Base-by-base conservation (phyloP, 768 basidiomycete genomes). In the Pisolithus albus region DNA sequence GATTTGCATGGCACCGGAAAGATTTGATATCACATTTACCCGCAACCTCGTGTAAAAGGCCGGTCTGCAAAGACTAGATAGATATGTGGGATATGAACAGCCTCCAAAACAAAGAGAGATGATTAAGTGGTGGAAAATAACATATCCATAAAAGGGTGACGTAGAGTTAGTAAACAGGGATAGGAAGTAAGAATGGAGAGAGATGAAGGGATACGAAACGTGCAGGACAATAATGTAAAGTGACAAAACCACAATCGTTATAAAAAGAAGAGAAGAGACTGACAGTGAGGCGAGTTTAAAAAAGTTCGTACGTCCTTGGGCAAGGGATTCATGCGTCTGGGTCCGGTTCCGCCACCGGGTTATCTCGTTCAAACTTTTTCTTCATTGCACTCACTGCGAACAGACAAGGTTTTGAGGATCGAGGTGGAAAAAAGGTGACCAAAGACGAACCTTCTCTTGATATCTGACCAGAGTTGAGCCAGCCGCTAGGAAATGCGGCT, bases 381-480 rank as follows among this genome's bases (percentile, higher is more conserved):
- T 90, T 90, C 80, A 90, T 86, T 7, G 84, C 80, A 62, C 86
- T 88, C 78, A 90, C 87, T 88, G 59, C 9, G 40, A 44, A 47
- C 44, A 36, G 24, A 16, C 38, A 26, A 10, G 16, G 32, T 18
- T 19, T 4, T 16, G 15, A 18, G 15, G 2, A 8, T 18, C 9
- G 48, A 51, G 21, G 51, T 36, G 36, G 50, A 42, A 21, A 21
- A 40, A 6, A 28, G 28, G 47, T 19, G 4, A 24, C 3, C 43
- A 11, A 23, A 37, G 24, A 67, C 83, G 34, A 47, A 90, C 88
- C 86, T 75, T 92, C 90, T 61, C 90, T 77, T 32, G 88, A 90
- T 53, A 92, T 88, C 65, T 89, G 86, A 3, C 88, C 86, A 3
- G 87, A 88, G 26, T 83, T 82, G 72, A 92, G 81, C 90, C 90